Percentiles rank a stretch among this genome's conserved stretches.
These are phyloP conservation scores for Solanum hybrid DNA, from an alignment of 305 asterid genomes.

Conservation along the genomic window DNA sequence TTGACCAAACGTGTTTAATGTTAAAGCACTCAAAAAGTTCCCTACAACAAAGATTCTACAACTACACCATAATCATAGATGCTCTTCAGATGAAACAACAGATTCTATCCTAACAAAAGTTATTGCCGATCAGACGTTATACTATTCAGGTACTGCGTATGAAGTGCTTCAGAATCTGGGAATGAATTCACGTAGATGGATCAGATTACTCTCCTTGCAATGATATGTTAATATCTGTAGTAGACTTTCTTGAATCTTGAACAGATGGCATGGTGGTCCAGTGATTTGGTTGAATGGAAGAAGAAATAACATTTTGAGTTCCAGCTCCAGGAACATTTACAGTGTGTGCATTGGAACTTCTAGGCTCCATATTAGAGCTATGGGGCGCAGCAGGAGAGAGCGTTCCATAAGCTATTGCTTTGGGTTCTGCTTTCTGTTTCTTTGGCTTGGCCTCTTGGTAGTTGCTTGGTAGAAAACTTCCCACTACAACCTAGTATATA, in stretches of 20 bases:
- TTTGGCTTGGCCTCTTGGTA: slow-evolving; percentile 45
- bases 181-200: background rate
- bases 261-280: slow-evolving; percentile 35
- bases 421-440: slow-evolving; percentile 38
- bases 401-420: slow-evolving; percentile 12
- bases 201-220: slow-evolving; percentile 42
- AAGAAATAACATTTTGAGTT: slow-evolving; percentile 2
- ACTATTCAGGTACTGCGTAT: background rate
- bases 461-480: slow-evolving; percentile 62
- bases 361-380: slow-evolving; percentile 23
- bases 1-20: background rate
- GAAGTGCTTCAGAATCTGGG: background rate
- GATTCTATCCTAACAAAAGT: background rate
- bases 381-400: slow-evolving; percentile 23
- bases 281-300: slow-evolving; percentile 18
- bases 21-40: background rate
- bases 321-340: slow-evolving; percentile 19
- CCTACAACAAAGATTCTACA: background rate
- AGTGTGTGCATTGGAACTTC: slow-evolving; percentile 25
- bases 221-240: slow-evolving; percentile 62
- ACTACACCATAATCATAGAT: background rate
- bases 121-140: background rate
- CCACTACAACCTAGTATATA: slow-evolving; percentile 54
- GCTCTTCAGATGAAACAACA: background rate
- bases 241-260: slow-evolving; percentile 37